Evolutionary conservation across 352 stramenopile species (phyloP).

Genomic region (Albugo laibachii): DNA sequence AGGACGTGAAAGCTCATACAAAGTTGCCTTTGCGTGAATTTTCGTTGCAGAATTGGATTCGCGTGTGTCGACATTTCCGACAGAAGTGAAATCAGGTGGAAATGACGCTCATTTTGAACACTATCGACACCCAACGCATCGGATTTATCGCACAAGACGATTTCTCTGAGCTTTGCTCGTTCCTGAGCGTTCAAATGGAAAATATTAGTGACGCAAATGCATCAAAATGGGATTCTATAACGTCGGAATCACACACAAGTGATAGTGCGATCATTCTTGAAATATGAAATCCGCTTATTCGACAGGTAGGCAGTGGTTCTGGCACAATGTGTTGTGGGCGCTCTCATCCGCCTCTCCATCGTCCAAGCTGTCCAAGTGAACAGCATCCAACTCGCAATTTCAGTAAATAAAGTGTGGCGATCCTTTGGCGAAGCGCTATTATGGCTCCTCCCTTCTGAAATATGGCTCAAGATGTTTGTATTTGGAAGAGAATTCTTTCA

Average conservation of each 20-base stretch:
- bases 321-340: conserved; percentile 43
- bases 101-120: conserved; percentile 60
- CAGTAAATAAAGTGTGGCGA: conserved; percentile 47
- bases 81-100: conserved; percentile 54
- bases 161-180: conserved; percentile 60
- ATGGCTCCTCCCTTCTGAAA: conserved; percentile 51
- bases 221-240: not conserved
- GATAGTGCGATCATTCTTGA: conserved; percentile 24
- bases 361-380: conserved; percentile 68
- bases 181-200: conserved; percentile 52
- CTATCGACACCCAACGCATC: conserved; percentile 40
- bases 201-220: not conserved
- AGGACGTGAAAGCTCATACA: conserved; percentile 24
- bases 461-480: conserved; percentile 58
- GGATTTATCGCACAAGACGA: conserved; percentile 37
- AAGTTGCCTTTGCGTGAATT: conserved; percentile 2
- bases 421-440: conserved; percentile 45
- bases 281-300: conserved; percentile 40
- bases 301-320: conserved; percentile 48
- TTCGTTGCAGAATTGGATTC: conserved; percentile 52
- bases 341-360: conserved; percentile 56
- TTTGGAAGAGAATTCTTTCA: conserved; percentile 65
- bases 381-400: conserved; percentile 60
- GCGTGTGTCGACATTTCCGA: conserved; percentile 46
- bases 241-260: conserved; percentile 25